Conservation (phyloP, 2,329 filamentous ascomycete species). For the Leptodontidium sp. region DNA sequence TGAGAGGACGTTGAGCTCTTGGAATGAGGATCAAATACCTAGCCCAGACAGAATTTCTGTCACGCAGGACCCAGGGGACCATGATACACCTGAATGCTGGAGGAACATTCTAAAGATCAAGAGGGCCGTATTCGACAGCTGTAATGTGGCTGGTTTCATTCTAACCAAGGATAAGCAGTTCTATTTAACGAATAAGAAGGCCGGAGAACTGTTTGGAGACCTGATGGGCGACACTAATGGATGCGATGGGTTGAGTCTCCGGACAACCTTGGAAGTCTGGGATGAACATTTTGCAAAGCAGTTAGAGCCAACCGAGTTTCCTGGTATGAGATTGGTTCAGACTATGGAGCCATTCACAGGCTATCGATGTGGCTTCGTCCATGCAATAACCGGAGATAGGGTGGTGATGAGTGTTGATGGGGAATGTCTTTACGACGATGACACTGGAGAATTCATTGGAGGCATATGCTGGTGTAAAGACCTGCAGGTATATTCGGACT, state of each 20-base stretch:
- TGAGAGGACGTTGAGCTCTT: constrained; percentile 8
- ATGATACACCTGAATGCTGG: neutral
- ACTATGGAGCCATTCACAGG: constrained; percentile 24
- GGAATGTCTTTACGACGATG: constrained; percentile 40
- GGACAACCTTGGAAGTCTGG: constrained; percentile 33
- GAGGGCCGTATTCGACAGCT: constrained; percentile 37
- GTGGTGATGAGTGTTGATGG: constrained; percentile 32
- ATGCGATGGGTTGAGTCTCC: constrained; percentile 26
- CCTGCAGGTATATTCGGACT: constrained; percentile 35
- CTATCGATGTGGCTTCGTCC: constrained; percentile 35
- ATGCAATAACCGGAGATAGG: constrained; percentile 30
- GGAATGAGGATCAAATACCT: neutral
- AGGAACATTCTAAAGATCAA: constrained; percentile 31
- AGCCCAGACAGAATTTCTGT: neutral
- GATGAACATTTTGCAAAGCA: constrained; percentile 31
- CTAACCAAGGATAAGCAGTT: constrained; percentile 36
- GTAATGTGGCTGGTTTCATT: constrained; percentile 31
- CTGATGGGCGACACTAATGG: constrained; percentile 33
- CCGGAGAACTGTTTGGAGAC: constrained; percentile 31
- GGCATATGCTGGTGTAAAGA: constrained; percentile 40
- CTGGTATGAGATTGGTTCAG: constrained; percentile 29
- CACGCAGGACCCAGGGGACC: neutral
- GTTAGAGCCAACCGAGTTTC: constrained; percentile 31
- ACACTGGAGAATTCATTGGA: constrained; percentile 38
- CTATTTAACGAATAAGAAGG: constrained; percentile 36